A percentile compares a stretch with the other conserved stretches of the same genome.
Conservation (phyloP, 176 grass and related monocot genomes). For the Cenchrus purpureus region DNA sequence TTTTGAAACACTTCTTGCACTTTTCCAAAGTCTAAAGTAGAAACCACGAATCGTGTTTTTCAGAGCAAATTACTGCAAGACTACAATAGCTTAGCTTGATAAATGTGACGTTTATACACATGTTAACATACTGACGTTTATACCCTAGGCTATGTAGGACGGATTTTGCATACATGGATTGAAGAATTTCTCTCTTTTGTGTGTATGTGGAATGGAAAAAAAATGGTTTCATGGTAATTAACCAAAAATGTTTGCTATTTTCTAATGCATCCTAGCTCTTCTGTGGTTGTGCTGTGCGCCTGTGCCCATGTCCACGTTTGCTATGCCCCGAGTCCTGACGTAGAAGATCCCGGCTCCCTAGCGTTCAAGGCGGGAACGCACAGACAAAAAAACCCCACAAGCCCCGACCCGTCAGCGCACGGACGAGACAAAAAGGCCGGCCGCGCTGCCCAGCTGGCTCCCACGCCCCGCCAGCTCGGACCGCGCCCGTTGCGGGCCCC, state of each 20-base stretch:
- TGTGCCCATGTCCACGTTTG: not conserved
- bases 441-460: conserved; percentile 35
- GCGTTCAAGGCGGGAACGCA: conserved; percentile 30
- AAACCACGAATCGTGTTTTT: not conserved
- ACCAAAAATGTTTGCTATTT: not conserved
- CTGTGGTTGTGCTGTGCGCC: not conserved
- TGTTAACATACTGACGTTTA: not conserved
- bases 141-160: not conserved
- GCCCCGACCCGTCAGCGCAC: not conserved
- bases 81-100: too few relatives aligned
- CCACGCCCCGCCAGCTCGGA: conserved; percentile 40
- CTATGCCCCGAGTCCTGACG: not conserved
- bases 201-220: not conserved
- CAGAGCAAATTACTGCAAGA: not conserved
- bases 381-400: not conserved
- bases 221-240: not conserved
- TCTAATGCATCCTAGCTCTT: not conserved
- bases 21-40: not conserved
- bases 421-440: conserved; percentile 43
- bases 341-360: not conserved
- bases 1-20: too few relatives aligned
- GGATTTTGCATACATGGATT: not conserved
- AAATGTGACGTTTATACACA: not conserved
- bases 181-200: not conserved
- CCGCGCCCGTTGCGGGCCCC: conserved; percentile 4